These are phyloP conservation scores for Mucor ambiguus DNA, from an alignment of 371 early-diverging fungal genomes.

Conservation along the genomic window DNA sequence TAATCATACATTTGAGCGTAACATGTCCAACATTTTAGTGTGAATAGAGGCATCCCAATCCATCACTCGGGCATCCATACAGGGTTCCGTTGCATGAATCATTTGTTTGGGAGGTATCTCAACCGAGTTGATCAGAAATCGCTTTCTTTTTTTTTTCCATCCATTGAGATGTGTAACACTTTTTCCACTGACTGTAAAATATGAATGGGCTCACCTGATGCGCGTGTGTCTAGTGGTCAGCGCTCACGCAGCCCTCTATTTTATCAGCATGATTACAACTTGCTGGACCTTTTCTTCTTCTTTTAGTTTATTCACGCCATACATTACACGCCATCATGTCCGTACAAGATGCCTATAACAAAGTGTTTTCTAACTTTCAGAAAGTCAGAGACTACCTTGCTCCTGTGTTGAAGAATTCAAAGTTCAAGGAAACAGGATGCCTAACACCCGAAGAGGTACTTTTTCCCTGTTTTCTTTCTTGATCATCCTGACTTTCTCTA, in stretches of 20 bases:
- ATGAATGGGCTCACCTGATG: background rate
- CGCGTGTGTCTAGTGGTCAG: constrained; percentile 2
- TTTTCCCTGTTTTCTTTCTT: background rate
- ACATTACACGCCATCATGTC: constrained; percentile 25
- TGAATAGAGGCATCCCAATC: too few relatives aligned
- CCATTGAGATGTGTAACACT: background rate
- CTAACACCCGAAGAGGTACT: constrained; percentile 94
- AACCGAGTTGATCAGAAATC: constrained; percentile 2
- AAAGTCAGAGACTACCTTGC: constrained; percentile 82
- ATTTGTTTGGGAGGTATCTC: background rate
- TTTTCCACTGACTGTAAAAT: background rate
- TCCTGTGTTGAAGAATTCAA: constrained; percentile 92
- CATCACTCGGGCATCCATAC: background rate
- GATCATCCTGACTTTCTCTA: background rate
- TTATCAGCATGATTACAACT: background rate
- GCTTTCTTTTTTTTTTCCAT: background rate
- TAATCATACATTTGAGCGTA: background rate
- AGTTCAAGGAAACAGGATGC: constrained; percentile 92
- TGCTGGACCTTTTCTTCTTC: background rate
- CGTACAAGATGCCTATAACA: constrained; percentile 53
- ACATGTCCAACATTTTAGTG: background rate
- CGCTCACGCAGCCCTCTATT: background rate
- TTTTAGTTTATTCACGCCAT: background rate
- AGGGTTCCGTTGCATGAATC: background rate
- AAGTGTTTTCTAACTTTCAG: constrained; percentile 52